Base-by-base conservation (phyloP, 2,329 filamentous ascomycete genomes). In the Pseudodiploospora longispora region DNA sequence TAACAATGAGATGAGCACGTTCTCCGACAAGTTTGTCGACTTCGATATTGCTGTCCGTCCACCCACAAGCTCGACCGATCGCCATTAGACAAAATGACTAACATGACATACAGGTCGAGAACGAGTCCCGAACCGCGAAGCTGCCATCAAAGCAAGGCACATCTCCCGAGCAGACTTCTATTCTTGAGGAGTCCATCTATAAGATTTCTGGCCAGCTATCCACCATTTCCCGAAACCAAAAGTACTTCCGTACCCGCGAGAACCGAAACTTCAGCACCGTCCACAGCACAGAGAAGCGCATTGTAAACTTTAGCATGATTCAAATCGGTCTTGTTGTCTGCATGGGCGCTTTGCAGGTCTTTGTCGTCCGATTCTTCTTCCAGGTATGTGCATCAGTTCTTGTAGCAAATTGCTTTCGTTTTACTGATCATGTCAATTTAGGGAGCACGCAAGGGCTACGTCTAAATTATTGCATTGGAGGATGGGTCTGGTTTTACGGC, bases 231-330 rank as follows among this genome's bases (percentile, higher is more conserved):
- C 81, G 93, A 59, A 96, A 95, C 72, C 93, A 98, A 62, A 98
- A 98, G 66, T 98, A 98, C 74, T 98, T 98, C 82, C 86, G 94
- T 51, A 98, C 93, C 3, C 83, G 93, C 54, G 93, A 98, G 75
- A 98, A 98, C 76, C 80, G 93, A 50, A 98, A 98, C 71, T 97
- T 98, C 70, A 94, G 87, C 71, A 98, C 93, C 7, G 93, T 98
- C 57, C 79, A 87, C 65, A 96, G 90, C 70, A 98, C 93, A 35
- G 93, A 98, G 74, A 81, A 80, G 63, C 78, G 93, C 51, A 98
- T 98, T 59, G 89, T 96, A 72, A 97, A 96, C 70, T 95, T 98
- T 67, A 95, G 87, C 63, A 74, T 98, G 61, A 85, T 97, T 56
- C 93, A 98, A 73, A 85, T 87, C 53, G 76, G 79, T 50, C 82